Base-by-base conservation (phyloP, 176 grass and related monocot species). In the Cenchrus americanus region DNA sequence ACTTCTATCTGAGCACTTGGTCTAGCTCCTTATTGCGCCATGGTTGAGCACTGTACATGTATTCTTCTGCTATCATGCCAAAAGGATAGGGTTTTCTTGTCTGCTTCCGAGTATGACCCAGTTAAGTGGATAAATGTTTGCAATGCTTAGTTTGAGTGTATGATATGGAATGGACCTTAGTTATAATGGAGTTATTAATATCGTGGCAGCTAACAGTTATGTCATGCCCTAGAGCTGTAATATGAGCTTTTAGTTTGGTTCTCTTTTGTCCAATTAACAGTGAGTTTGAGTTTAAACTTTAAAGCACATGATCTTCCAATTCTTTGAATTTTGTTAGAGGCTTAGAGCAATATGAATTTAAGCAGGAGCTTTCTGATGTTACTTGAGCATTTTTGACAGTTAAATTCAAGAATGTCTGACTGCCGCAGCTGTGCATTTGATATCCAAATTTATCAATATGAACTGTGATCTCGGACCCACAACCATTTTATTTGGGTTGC, bases 251-350 rank as follows among this genome's bases (percentile, higher is more conserved):
- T 26, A 7, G 7, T 0, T 26, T 19, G 1, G 10, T 0, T 68
- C 12, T 21, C 8, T 71, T 63, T 76, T 76, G 1, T 30, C 57
- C 23, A 30, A 76, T 34, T 85, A 46, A 47, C 10, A 76, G 30
- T 3, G 43, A 3, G 14, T 44, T 85, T 34, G 32, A 61, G 1
- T 70, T 55, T n/a, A n/a, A n/a, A n/a, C n/a, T n/a, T n/a, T n/a
- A 41, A 32, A 11, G 2, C 22, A 41, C 32, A 15, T 53, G 32
- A 40, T 69, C 18, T 32, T 62, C 84, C 21, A 69, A 5, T 50
- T 40, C 10, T 53, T 88, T 82, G 44, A 71, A 77, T 19, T 37
- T 67, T 48, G 26, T 68, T 76, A 18, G 5, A 82, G 26, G 11
- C 15, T 67, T 76, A 40, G 70, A 18, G 24, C 14, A 73, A 7